Evolutionary conservation across 208 protist genomes (phyloP).

Genomic region (Crithidia mellificae): DNA sequence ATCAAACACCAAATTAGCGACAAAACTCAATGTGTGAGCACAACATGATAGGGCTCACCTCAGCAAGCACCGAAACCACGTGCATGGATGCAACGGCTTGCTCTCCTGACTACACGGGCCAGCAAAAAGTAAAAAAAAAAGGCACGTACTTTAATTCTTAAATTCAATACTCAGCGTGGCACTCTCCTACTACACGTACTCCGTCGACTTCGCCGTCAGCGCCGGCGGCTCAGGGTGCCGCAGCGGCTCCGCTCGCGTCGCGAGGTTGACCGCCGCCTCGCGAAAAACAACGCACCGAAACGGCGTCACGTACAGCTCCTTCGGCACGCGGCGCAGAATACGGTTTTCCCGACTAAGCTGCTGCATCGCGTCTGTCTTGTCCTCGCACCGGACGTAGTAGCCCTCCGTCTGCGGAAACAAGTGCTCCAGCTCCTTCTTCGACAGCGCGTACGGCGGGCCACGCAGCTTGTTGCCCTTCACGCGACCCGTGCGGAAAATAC

Average conservation of each 20-base stretch:
- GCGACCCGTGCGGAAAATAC: constrained; percentile 83
- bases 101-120: not conserved
- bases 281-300: constrained; percentile 87
- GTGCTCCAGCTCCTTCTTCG: constrained; percentile 64
- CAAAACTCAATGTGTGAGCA: no score
- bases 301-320: constrained; percentile 83
- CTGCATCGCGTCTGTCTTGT: constrained; percentile 81
- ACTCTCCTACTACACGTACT: constrained; percentile 8
- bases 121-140: no score
- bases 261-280: constrained; percentile 55
- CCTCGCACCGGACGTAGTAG: constrained; percentile 87
- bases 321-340: constrained; percentile 75
- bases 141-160: no score
- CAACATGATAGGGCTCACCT: no score
- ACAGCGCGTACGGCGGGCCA: constrained; percentile 80
- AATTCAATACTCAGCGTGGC: not conserved
- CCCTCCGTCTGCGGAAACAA: constrained; percentile 73
- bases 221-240: constrained; percentile 27
- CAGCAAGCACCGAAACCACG: no score
- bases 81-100: not conserved
- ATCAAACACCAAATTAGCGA: not conserved
- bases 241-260: constrained; percentile 29
- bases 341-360: constrained; percentile 81
- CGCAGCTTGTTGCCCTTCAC: constrained; percentile 78
- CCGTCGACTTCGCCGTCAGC: constrained; percentile 6